phyloP scores from a whole-genome alignment of 768 basidiomycete genomes.

The Lactifluus subvellereus region DNA sequence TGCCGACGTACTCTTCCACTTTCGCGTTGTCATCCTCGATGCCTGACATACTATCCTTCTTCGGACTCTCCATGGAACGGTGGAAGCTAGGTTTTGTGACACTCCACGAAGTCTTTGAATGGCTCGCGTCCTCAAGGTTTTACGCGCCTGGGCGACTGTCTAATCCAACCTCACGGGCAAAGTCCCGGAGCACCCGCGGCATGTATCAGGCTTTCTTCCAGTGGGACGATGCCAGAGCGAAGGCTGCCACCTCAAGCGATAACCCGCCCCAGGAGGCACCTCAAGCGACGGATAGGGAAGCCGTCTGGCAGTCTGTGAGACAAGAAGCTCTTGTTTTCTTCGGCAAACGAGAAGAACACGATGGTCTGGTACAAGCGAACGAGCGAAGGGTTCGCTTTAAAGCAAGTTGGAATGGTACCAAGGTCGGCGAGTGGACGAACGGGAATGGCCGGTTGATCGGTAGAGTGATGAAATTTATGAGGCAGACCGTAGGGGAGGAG shows the following conservation, averaged over 20 bases:
- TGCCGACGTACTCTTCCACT: slow-evolving; percentile 33
- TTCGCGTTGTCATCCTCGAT: slow-evolving; percentile 48
- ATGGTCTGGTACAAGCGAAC: slow-evolving; percentile 33
- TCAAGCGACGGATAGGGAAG: background rate
- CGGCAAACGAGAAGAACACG: slow-evolving; percentile 45
- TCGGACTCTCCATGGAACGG: slow-evolving; percentile 48
- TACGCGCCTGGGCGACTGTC: slow-evolving; percentile 42
- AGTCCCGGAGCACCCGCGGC: slow-evolving; percentile 41
- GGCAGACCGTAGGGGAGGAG: slow-evolving; percentile 41
- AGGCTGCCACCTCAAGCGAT: background rate
- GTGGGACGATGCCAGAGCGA: slow-evolving; percentile 26
- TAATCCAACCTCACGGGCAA: slow-evolving; percentile 28
- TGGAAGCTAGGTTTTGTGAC: slow-evolving; percentile 53
- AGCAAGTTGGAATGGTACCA: slow-evolving; percentile 43
- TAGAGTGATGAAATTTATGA: slow-evolving; percentile 46
- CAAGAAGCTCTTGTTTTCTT: slow-evolving; percentile 49
- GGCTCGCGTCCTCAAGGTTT: slow-evolving; percentile 49
- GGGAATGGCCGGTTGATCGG: slow-evolving; percentile 44
- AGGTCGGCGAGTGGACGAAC: slow-evolving; percentile 51
- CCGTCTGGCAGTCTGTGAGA: slow-evolving; percentile 14
- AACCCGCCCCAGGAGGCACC: background rate
- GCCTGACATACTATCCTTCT: slow-evolving; percentile 46
- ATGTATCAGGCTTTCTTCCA: slow-evolving; percentile 58
- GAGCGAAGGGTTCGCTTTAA: slow-evolving; percentile 34
- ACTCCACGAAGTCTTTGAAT: slow-evolving; percentile 49